Conservation (phyloP, 257 asterid genomes). For the Solanum dulcamara region DNA sequence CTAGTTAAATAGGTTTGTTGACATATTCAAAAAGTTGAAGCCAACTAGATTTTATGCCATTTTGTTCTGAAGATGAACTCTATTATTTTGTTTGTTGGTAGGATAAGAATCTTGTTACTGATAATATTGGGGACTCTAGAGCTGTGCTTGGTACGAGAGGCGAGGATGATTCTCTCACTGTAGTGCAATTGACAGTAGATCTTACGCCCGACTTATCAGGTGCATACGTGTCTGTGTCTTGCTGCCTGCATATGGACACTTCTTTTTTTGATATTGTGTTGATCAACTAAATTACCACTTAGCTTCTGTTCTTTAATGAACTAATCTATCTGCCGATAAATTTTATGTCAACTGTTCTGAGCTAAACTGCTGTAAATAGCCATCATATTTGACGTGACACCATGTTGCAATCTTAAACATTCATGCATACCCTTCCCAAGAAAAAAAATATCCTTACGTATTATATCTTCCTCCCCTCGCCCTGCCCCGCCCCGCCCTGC, state of each 20-base stretch:
- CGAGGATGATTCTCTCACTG: slow-evolving; percentile 27
- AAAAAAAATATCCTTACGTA: neutral
- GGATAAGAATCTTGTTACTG: slow-evolving; percentile 63
- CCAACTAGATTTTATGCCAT: neutral
- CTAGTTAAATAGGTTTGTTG: slow-evolving; percentile 10
- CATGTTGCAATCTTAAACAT: neutral
- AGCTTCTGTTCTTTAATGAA: no score
- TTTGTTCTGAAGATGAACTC: neutral
- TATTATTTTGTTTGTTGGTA: slow-evolving; percentile 4
- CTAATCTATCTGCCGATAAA: neutral
- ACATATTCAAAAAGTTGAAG: neutral
- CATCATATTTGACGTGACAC: neutral
- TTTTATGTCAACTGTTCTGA: neutral
- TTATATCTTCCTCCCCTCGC: neutral
- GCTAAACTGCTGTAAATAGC: neutral
- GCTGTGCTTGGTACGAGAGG: slow-evolving; percentile 59
- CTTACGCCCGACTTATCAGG: slow-evolving; percentile 74
- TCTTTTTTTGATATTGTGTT: neutral
- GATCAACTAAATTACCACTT: neutral
- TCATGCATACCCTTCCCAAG: neutral
- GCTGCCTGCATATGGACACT: neutral
- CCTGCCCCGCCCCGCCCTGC: neutral
- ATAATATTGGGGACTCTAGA: slow-evolving; percentile 70
- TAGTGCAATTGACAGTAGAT: slow-evolving; percentile 72
- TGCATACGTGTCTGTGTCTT: slow-evolving; percentile 4